These are phyloP conservation scores for Dispira parvispora DNA, from an alignment of 192 early-diverging fungal species.

Conservation along the genomic window DNA sequence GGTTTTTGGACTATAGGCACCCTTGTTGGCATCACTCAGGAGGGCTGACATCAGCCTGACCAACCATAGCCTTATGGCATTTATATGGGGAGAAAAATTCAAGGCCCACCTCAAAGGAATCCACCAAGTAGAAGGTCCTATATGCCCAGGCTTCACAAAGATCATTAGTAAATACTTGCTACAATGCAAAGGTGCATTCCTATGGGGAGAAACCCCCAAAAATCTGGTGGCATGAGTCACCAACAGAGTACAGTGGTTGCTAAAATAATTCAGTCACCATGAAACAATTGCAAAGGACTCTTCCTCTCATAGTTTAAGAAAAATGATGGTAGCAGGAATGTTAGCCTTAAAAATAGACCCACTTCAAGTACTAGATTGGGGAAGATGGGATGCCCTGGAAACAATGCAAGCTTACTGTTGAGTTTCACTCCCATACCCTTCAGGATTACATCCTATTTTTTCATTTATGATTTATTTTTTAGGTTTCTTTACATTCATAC, in stretches of 20 bases:
- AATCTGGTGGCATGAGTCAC: background rate
- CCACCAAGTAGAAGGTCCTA: background rate
- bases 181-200: background rate
- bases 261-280: background rate
- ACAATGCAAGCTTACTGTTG: background rate
- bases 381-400: conserved; percentile 4
- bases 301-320: background rate
- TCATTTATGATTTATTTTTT: background rate
- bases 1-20: background rate
- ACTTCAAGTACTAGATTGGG: background rate
- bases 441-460: background rate
- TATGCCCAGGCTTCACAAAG: background rate
- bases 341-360: background rate
- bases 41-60: background rate
- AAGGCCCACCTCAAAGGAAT: background rate
- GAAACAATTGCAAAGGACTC: background rate
- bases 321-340: conserved; percentile 5
- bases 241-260: background rate
- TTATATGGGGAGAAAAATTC: background rate
- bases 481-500: too few relatives aligned
- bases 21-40: background rate
- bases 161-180: background rate
- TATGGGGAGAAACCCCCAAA: background rate
- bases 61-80: background rate
- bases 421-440: background rate